Conservation (phyloP, 2,329 filamentous ascomycete species). For the Scedosporium boydii region DNA sequence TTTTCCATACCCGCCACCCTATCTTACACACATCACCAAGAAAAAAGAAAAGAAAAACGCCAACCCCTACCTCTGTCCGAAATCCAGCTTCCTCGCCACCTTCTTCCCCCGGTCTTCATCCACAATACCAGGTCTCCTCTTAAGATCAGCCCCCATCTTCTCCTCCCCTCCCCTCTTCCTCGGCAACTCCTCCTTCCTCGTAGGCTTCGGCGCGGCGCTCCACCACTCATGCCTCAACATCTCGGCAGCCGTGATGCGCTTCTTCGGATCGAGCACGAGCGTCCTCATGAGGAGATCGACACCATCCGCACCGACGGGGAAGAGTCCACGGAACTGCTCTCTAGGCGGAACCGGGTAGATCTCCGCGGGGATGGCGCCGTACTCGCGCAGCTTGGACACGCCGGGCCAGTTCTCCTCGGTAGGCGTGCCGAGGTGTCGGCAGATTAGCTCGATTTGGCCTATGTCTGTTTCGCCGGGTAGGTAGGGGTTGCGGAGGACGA, state of each 20-base stretch:
- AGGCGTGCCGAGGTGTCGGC: constrained; percentile 77
- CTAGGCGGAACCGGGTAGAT: constrained; percentile 51
- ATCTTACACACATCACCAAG: not conserved
- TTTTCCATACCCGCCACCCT: not conserved
- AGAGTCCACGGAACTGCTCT: constrained; percentile 65
- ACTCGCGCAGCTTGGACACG: constrained; percentile 70
- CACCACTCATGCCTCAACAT: constrained; percentile 82
- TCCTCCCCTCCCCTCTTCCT: constrained; percentile 63
- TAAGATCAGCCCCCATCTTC: constrained; percentile 74
- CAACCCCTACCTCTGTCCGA: constrained; percentile 32
- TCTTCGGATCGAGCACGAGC: constrained; percentile 76
- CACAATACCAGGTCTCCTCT: constrained; percentile 45
- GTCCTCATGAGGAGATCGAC: constrained; percentile 84
- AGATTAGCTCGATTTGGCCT: constrained; percentile 77
- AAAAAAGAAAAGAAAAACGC: not conserved
- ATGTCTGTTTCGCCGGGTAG: constrained; percentile 78
- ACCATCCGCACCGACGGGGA: constrained; percentile 72
- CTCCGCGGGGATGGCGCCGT: constrained; percentile 55
- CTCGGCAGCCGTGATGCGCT: constrained; percentile 65
- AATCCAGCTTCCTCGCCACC: constrained; percentile 76
- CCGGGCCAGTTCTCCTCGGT: constrained; percentile 95
- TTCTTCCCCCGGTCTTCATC: constrained; percentile 51
- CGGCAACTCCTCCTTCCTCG: constrained; percentile 71
- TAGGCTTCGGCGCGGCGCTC: constrained; percentile 73
- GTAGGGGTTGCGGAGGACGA: constrained; percentile 74